Evolutionary conservation across 352 stramenopile genomes (phyloP), one percentile per base, ranked within the genome.

Genomic region (Thalassiosira hispida): DNA sequence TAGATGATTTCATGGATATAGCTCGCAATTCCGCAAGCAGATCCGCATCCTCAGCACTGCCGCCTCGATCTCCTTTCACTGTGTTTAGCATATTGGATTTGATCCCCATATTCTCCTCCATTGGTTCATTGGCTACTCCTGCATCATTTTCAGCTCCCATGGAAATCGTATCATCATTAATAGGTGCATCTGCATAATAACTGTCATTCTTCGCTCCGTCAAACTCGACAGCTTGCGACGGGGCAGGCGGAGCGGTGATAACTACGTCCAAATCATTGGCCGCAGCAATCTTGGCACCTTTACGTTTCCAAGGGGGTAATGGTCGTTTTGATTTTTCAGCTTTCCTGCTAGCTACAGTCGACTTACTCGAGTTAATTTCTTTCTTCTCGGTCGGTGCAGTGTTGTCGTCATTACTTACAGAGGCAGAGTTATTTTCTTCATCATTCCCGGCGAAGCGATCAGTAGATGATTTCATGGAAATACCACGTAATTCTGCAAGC

Each of bases 1-100:
- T 57, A 14, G 29, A 47, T 14, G 70, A 81, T 42, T 80, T 81
- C 9, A 77, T 73, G 23, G 85, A 91, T 47, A 90, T 74, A 38
- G 63, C 64, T 31, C 27, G 14, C 27, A 70, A 25, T 25, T 56
- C 38, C 20, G 29, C 29, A 29, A 69, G 56, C 6, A 63, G 29
- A 12, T 25, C 38, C 31, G 27, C 56, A 60, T 65, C 44, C 4
- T 79, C 27, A 2, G 49, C 52, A 9, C 44, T 68, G 25, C 44
- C 64, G 66, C 49, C 63, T 38, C 59, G 44, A 49, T 53, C 35
- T 27, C 61, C 12, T n/a, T n/a, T n/a, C n/a, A n/a, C n/a, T n/a
- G n/a, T n/a, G n/a, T n/a, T n/a, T n/a, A n/a, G n/a, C n/a, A n/a
- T n/a, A n/a, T n/a, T n/a, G n/a, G n/a, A n/a, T n/a, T n/a, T n/a